Base-by-base conservation (phyloP, 2,329 filamentous ascomycete genomes). In the Aureobasidium zeae region DNA sequence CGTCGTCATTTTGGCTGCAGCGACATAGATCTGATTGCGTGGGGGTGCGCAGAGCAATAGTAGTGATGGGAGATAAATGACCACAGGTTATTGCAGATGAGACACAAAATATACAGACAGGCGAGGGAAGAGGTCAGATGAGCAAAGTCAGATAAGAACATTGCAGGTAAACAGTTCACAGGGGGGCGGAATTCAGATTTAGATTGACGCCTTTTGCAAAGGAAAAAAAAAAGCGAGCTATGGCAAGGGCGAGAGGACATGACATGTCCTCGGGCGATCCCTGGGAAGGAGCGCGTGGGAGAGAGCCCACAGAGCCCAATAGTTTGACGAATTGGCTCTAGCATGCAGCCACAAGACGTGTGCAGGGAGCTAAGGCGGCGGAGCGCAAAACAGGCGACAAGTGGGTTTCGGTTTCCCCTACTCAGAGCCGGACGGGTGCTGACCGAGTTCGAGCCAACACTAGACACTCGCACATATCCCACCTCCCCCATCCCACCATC, bases 401-500 rank as follows among this genome's bases (percentile, higher is more conserved):
- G n/a, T 19, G 19, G 19, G 12, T 11, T n/a, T 5, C 26, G 26
- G 8, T n/a, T 25, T 6, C 22, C 11, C 11, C 11, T 25, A 6
- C 22, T 25, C 22, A 25, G 22, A 6, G 22, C 22, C 22, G 22
- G 22, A 25, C 22, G 22, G 22, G 11, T 25, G 36, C 36, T 39
- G 36, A 39, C 36, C 36, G 25, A 30, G 35, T 19, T 38, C 11
- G 36, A 39, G 36, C 15, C 35, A 28, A 15, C 36, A 29, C 25
- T 39, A 29, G 36, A 39, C 16, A 29, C n/a, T 24, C 19, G 22
- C 25, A 15, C 25, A 25, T 25, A 6, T 25, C 22, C 22, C 22
- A 38, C 29, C 35, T 25, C 35, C 24, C 25, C 36, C 19, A 38
- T 22, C 36, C 25, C 36, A 26, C 30, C 36, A 38, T 38, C 35